Base-by-base conservation (phyloP, 1,284 basidiomycete genomes). In the Cutaneotrichosporon sp. region DNA sequence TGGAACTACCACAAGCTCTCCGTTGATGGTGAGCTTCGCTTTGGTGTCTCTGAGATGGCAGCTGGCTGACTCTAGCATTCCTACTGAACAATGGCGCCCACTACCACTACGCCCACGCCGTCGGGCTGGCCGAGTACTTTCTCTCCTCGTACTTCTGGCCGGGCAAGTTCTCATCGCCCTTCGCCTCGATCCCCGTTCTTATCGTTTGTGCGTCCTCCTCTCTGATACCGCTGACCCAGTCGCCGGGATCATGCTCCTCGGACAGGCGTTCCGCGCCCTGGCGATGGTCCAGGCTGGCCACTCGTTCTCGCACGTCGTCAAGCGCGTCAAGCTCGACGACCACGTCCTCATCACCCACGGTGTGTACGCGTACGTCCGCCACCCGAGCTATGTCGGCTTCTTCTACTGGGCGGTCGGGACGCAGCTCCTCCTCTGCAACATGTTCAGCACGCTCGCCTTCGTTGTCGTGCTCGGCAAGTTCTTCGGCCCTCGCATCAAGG, bases 321-420 rank as follows among this genome's bases (percentile, higher is more conserved):
- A 90, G 13, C 62, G 60, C 24, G 67, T 82, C 36, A 97, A 94
- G 75, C 83, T 85, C 38, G 82, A 86, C 20, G 82, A 83, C 20
- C 94, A 97, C 79, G 79, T 78, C n/a, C 84, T 97, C 8, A 91
- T 97, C 25, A 93, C 89, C 1, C 83, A 87, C 64, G 94, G 94
- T 18, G 83, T 97, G 58, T 97, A 97, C 69, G 10, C 92, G 25
- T 92, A 87, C 85, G 90, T 88, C 62, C 87, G 97, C 5, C 97
- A 99, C 77, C 97, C 97, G 10, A 97, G 94, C 0, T 99, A 99
- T 71, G 86, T 91, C 0, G 97, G 95, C 3, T 99, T 99, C 83
- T 97, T 91, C 80, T 98, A 95, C 79, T 99, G 95, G 95, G 95
- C 94, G 0, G 72, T 99, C 33, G 92, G 92, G 1, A 97, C 95